Percentiles rank a stretch among this genome's conserved stretches.
Evolutionary conservation across 2,329 filamentous ascomycete species (phyloP).

Genomic region (Alternaria longipes): DNA sequence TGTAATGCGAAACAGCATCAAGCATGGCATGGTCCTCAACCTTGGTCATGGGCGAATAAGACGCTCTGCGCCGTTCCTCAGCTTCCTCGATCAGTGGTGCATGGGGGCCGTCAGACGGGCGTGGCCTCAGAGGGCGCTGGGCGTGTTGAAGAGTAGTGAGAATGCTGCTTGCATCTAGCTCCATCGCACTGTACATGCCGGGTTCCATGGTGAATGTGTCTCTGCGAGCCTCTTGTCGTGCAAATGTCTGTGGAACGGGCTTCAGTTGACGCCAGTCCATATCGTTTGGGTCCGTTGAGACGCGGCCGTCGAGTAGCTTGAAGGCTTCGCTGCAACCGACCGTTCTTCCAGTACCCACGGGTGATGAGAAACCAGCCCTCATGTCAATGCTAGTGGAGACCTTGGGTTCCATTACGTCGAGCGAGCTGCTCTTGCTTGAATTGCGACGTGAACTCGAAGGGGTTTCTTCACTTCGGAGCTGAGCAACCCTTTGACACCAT

Average conservation of each 20-base stretch:
- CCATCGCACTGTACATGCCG: slow-evolving; percentile 48
- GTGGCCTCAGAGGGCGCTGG: slow-evolving; percentile 38
- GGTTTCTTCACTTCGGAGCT: slow-evolving; percentile 32
- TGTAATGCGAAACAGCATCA: slow-evolving; percentile 10
- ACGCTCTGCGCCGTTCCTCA: slow-evolving; percentile 36
- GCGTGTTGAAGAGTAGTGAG: slow-evolving; percentile 48
- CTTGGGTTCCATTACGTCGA: slow-evolving; percentile 42
- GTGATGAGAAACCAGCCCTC: slow-evolving; percentile 19
- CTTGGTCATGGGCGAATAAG: slow-evolving; percentile 28
- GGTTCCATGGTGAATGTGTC: slow-evolving; percentile 40
- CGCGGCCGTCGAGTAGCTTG: slow-evolving; percentile 46
- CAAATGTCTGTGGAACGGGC: slow-evolving; percentile 30
- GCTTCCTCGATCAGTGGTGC: slow-evolving; percentile 41
- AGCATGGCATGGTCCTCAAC: slow-evolving; percentile 13
- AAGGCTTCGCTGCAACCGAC: slow-evolving; percentile 49
- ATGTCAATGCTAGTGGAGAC: slow-evolving; percentile 34
- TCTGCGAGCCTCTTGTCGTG: slow-evolving; percentile 21
- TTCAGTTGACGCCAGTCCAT: slow-evolving; percentile 47
- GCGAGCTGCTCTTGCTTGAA: slow-evolving; percentile 29
- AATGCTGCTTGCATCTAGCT: slow-evolving; percentile 49
- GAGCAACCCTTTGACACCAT: slow-evolving; percentile 48
- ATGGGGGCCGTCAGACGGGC: slow-evolving; percentile 43
- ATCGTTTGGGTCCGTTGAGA: slow-evolving; percentile 37
- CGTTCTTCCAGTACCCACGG: slow-evolving; percentile 28
- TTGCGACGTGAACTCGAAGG: slow-evolving; percentile 33